phyloP scores from a whole-genome alignment of 495 filamentous ascomycete genomes.

The Usnea hakonensis region DNA sequence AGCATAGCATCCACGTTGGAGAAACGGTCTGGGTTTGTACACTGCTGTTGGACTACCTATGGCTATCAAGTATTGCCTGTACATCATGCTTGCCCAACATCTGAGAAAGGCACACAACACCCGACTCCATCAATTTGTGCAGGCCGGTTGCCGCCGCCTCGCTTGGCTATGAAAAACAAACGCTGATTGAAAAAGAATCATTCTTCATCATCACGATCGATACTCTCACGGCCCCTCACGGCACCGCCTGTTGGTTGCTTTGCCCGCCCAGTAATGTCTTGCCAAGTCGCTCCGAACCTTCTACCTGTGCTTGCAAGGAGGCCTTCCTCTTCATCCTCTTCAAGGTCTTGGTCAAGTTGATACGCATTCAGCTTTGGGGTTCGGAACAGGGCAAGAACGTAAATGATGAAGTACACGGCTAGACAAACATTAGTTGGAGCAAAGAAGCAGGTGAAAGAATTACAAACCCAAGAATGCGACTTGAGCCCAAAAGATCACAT shows the following conservation, averaged over 20 bases:
- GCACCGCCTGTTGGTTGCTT: slow-evolving; percentile 19
- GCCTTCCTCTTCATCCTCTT: slow-evolving; percentile 93
- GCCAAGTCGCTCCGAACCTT: slow-evolving; percentile 76
- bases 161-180: neutral
- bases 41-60: neutral
- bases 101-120: neutral
- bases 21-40: too few relatives aligned
- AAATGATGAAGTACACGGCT: slow-evolving; percentile 70
- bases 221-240: slow-evolving; percentile 7
- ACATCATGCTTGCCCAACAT: neutral
- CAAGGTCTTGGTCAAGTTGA: slow-evolving; percentile 77
- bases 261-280: slow-evolving; percentile 64
- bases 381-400: slow-evolving; percentile 66
- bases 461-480: slow-evolving; percentile 71
- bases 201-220: slow-evolving; percentile 15
- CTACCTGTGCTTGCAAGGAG: slow-evolving; percentile 74
- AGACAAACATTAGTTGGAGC: slow-evolving; percentile 18
- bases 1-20: neutral
- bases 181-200: neutral
- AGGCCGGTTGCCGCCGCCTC: neutral
- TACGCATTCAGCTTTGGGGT: slow-evolving; percentile 67
- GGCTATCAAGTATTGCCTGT: neutral
- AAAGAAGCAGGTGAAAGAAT: neutral
- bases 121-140: neutral
- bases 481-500: slow-evolving; percentile 88